Conservation (phyloP, 1,139 yeast genomes). For the Nematodospora anomalae region DNA sequence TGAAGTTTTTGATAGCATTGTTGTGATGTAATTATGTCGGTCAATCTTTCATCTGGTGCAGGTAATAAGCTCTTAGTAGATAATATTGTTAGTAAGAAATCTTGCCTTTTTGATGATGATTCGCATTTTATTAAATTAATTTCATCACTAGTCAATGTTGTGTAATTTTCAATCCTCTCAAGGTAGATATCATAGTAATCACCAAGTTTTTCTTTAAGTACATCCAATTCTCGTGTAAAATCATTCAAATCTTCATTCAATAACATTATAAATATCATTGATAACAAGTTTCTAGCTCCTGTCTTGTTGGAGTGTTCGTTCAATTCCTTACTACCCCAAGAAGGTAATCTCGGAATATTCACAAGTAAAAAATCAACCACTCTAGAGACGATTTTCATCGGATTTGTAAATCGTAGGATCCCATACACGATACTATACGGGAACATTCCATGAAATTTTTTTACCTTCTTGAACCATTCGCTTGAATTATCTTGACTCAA, state of each 20-base stretch:
- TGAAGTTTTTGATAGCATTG: conserved; percentile 20
- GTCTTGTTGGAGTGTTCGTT: conserved; percentile 30
- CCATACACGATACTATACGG: conserved; percentile 79
- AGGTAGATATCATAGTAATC: conserved; percentile 26
- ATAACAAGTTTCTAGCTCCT: conserved; percentile 61
- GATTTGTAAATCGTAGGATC: conserved; percentile 78
- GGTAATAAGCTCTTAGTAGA: conserved; percentile 24
- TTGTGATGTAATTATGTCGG: conserved; percentile 20
- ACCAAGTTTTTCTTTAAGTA: conserved; percentile 29
- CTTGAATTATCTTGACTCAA: conserved; percentile 78
- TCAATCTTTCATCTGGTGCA: conserved; percentile 2
- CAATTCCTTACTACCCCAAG: conserved; percentile 18
- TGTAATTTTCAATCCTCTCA: conserved; percentile 28
- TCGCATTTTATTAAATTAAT: conserved; percentile 27
- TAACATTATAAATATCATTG: conserved; percentile 70
- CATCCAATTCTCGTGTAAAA: conserved; percentile 55
- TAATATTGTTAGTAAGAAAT: conserved; percentile 28
- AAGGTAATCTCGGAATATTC: conserved; percentile 52
- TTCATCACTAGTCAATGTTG: conserved; percentile 16
- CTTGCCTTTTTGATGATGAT: conserved; percentile 20
- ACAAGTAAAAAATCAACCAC: conserved; percentile 77
- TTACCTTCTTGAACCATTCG: conserved; percentile 68
- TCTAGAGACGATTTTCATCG: conserved; percentile 76
- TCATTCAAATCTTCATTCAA: conserved; percentile 76
- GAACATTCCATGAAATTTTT: conserved; percentile 66